A percentile compares a stretch with the other conserved stretches of the same genome.
These are phyloP conservation scores for Cantharellus cinnabarinus DNA, from an alignment of 768 basidiomycete genomes.

Conservation along the genomic window DNA sequence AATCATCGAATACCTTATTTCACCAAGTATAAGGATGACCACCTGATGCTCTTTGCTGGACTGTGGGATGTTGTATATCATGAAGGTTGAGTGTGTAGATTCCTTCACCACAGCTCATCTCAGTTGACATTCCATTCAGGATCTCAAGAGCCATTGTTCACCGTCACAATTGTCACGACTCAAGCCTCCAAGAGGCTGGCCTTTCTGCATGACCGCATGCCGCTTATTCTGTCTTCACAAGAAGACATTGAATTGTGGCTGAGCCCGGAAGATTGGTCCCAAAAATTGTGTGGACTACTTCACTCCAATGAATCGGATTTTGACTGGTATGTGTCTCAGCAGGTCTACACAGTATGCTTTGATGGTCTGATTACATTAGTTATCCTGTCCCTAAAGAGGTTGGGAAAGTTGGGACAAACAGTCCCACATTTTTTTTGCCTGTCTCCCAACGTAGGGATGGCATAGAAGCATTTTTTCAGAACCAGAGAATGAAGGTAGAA, in stretches of 20 bases:
- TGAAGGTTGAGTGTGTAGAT: constrained; percentile 25
- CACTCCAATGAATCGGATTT: constrained; percentile 43
- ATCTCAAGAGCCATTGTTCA: constrained; percentile 26
- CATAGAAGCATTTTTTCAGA: constrained; percentile 63
- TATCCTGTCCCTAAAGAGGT: constrained; percentile 81
- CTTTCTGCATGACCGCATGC: constrained; percentile 80
- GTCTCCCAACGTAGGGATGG: constrained; percentile 64
- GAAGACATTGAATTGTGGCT: constrained; percentile 57
- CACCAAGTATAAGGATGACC: constrained; percentile 38
- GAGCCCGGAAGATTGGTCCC: constrained; percentile 51
- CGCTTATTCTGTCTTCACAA: constrained; percentile 46
- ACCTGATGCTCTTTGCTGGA: constrained; percentile 70
- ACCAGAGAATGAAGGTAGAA: constrained; percentile 20
- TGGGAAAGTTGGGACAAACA: constrained; percentile 75
- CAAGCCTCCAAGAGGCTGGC: constrained; percentile 40
- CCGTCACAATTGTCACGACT: constrained; percentile 84
- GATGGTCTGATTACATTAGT: constrained; percentile 20
- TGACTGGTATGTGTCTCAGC: constrained; percentile 35
- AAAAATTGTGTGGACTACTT: constrained; percentile 37
- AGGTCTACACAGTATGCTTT: too few species aligned
- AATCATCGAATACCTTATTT: constrained; percentile 68
- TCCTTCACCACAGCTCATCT: neutral
- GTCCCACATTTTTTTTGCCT: constrained; percentile 63
- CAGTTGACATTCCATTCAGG: neutral
- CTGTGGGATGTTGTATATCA: constrained; percentile 58